Conservation (phyloP, 139 green algal species). For the Volvox africanus region DNA sequence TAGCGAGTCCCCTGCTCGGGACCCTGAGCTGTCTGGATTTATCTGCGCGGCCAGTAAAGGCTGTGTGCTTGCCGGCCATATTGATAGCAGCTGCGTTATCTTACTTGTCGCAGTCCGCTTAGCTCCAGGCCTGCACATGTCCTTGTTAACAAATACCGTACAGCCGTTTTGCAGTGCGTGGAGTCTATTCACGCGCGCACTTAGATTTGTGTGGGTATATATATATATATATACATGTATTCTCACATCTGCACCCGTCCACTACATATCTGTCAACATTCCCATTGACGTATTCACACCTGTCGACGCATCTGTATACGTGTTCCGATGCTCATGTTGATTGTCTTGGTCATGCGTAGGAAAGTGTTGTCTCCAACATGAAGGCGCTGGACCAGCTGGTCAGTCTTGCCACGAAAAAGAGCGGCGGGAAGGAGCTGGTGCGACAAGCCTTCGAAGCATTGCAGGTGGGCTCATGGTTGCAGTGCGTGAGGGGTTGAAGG, state of each 20-base stretch:
- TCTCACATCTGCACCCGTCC: no score
- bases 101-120: neutral
- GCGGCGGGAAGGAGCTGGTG: conserved; percentile 67
- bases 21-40: conserved; percentile 15
- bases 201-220: no score
- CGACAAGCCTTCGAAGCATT: conserved; percentile 81
- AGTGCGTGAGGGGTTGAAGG: neutral
- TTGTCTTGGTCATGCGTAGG: conserved; percentile 54
- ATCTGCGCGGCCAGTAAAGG: neutral
- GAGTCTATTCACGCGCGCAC: no score
- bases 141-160: no score
- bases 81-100: neutral
- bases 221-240: no score
- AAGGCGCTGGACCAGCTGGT: conserved; percentile 85
- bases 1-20: neutral
- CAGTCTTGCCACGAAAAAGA: conserved; percentile 70
- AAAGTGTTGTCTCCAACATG: conserved; percentile 83
- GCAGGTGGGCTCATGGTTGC: conserved; percentile 37
- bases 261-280: no score
- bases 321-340: no score
- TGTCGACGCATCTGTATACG: no score
- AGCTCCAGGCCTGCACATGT: conserved; percentile 26
- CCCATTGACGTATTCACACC: no score
- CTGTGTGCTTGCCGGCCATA: neutral
- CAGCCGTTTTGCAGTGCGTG: no score